Base-by-base conservation (phyloP, 495 filamentous ascomycete genomes). In the Niebla homalea region DNA sequence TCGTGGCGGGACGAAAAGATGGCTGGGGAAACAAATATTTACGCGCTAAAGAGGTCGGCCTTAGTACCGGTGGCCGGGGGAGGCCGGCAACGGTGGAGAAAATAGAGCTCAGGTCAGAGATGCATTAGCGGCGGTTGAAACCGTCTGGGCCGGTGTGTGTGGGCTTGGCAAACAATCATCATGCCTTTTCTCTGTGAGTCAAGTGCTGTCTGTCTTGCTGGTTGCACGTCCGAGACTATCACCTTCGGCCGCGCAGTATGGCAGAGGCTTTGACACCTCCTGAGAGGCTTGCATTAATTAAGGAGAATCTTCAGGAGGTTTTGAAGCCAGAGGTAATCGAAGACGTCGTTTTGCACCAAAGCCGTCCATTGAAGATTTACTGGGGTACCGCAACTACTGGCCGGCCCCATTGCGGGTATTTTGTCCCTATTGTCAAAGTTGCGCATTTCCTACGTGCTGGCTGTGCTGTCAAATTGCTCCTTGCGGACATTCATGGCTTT, bases 341-440 rank as follows among this genome's bases (percentile, higher is more conserved):
- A 61, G 70, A 77, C 50, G 70, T 83, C 46, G 67, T 96, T 44
- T 62, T 80, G 29, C 77, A 78, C 11, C 73, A 92, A 62, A 76
- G 83, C n/a, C 70, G 80, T 11, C 76, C 80, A 22, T 75, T 84
- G 15, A 75, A 74, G 40, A 75, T 94, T 59, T 96, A 96, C 77
- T 94, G 86, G 87, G 89, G 84, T 79, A 92, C 85, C 12, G 85
- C 85, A 19, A 87, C 87, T 5, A 89, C 84, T 3, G 89, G 88
- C 0, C 68, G 76, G 54, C 87, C 86, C 12, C 87, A 93, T 56
- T 79, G 74, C 56, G 84, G 87, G 37, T 96, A 96, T 73, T 87
- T 90, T 51, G 83, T 90, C 2, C 76, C 84, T 14, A 80, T 79
- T 60, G 69, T 95, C 53, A 97, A 96, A 66, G 80, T 97, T 57